Percentiles rank a stretch among this genome's conserved stretches.
Conservation (phyloP, 2,329 filamentous ascomycete genomes). For the Nemania abortiva region DNA sequence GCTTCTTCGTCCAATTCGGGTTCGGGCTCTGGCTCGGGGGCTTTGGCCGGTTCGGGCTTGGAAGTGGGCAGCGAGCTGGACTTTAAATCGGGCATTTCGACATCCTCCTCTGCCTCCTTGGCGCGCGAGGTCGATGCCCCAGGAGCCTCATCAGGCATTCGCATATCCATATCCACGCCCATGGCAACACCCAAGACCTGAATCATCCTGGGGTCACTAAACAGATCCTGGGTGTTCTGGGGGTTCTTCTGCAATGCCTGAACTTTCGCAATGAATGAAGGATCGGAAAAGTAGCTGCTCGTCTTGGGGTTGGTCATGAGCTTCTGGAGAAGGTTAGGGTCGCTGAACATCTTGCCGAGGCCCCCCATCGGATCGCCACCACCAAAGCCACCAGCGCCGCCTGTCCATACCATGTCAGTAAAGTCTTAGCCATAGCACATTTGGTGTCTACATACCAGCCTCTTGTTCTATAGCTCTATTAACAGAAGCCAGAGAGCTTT, state of each 20-base stretch:
- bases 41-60: conserved; percentile 64
- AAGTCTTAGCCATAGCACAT: not conserved
- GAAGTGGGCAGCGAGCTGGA: conserved; percentile 59
- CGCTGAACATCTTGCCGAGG: conserved; percentile 93
- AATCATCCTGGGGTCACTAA: conserved; percentile 91
- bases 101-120: conserved; percentile 74
- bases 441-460: conserved; percentile 53
- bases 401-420: conserved; percentile 31
- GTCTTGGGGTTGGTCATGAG: conserved; percentile 96
- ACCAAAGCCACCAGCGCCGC: conserved; percentile 58
- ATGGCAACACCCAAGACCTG: conserved; percentile 94
- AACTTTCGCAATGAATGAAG: conserved; percentile 90
- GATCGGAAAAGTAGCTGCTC: conserved; percentile 80
- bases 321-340: conserved; percentile 90
- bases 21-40: conserved; percentile 69
- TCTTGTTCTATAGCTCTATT: conserved; percentile 89
- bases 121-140: conserved; percentile 46
- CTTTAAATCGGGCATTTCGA: conserved; percentile 79
- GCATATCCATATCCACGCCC: conserved; percentile 90
- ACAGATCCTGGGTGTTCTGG: conserved; percentile 79
- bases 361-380: conserved; percentile 77
- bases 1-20: conserved; percentile 86
- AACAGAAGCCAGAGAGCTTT: conserved; percentile 86
- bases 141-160: conserved; percentile 52
- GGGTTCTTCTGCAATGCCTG: conserved; percentile 86